phyloP scores from a whole-genome alignment of 1,284 basidiomycete genomes.

The Malassezia yamatoensis region DNA sequence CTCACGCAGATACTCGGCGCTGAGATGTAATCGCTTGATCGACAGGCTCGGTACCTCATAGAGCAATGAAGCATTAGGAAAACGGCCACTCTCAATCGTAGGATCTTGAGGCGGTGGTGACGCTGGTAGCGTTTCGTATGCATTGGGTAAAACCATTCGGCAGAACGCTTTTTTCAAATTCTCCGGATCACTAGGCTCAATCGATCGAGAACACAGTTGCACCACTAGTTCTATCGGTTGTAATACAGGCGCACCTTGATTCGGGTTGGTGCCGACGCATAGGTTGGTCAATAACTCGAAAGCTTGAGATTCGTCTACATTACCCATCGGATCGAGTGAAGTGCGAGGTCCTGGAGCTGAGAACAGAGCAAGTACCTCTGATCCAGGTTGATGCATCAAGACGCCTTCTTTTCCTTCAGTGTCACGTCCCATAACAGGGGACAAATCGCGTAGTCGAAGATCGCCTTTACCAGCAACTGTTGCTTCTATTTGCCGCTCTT shows the following conservation, averaged over 20 bases:
- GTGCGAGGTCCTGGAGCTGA: constrained; percentile 8
- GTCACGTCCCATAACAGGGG: not conserved
- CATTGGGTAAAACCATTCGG: constrained; percentile 4
- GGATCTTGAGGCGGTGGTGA: constrained; percentile 7
- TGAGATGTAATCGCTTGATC: constrained; percentile 25
- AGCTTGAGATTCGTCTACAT: constrained; percentile 14
- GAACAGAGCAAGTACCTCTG: not conserved
- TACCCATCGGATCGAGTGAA: not conserved
- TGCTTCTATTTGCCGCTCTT: constrained; percentile 13
- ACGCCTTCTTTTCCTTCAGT: not conserved
- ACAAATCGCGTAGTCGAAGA: constrained; percentile 8
- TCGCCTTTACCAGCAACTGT: constrained; percentile 16
- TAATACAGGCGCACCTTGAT: constrained; percentile 16
- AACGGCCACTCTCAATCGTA: not conserved
- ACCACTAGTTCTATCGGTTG: constrained; percentile 27
- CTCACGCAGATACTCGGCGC: constrained; percentile 17
- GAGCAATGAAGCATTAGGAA: constrained; percentile 22
- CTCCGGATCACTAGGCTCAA: not conserved
- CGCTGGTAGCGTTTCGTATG: constrained; percentile 16
- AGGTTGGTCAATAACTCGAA: constrained; percentile 40
- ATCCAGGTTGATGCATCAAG: not conserved
- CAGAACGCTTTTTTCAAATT: constrained; percentile 4
- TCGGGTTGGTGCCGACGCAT: constrained; percentile 24
- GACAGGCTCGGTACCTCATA: constrained; percentile 25
- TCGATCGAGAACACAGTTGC: constrained; percentile 17